Evolutionary conservation across 148 eudicot genomes (phyloP).

Genomic region (Cornus suecica): DNA sequence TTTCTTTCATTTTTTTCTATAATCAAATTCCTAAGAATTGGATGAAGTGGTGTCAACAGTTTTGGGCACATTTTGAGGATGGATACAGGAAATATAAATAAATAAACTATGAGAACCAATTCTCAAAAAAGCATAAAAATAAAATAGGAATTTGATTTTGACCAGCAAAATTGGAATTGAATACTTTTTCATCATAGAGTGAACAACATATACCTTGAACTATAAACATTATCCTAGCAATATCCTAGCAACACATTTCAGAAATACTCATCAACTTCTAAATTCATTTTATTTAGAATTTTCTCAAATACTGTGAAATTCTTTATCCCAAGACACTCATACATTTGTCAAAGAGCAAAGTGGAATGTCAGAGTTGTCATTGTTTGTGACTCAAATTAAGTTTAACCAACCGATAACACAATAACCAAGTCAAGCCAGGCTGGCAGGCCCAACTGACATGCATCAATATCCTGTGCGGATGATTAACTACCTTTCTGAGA

Average conservation of each 20-base stretch:
- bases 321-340: neutral
- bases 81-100: neutral
- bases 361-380: neutral
- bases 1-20: neutral
- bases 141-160: no score
- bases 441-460: neutral
- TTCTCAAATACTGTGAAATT: neutral
- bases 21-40: neutral
- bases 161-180: neutral
- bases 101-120: neutral
- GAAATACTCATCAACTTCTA: neutral
- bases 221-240: neutral
- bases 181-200: neutral
- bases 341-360: neutral
- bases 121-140: neutral
- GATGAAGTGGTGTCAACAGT: neutral
- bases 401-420: neutral
- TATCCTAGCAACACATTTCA: neutral
- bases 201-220: neutral
- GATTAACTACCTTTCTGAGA: neutral
- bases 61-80: neutral
- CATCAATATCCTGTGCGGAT: neutral
- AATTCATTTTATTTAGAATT: neutral
- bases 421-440: neutral
- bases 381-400: neutral